phyloP scores from a whole-genome alignment of 169 alveolate species.

The Plasmodium vinckei region DNA sequence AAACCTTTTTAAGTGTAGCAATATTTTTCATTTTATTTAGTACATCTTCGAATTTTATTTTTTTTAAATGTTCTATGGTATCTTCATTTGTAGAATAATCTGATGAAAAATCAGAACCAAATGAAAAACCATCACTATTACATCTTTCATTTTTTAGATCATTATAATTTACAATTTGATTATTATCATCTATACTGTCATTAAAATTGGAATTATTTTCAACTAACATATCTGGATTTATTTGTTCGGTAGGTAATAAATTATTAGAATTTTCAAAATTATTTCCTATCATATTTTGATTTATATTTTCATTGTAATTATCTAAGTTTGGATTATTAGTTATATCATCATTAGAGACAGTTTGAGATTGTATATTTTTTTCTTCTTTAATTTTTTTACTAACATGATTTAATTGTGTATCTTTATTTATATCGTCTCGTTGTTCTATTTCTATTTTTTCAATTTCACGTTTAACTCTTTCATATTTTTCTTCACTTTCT shows the following conservation, averaged over 20 bases:
- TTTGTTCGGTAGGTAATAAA: not conserved
- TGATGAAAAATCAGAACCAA: slow-evolving; percentile 16
- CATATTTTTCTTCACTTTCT: not conserved
- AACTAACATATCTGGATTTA: not conserved
- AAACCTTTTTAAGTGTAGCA: slow-evolving; percentile 12
- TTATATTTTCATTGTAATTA: too few relatives aligned
- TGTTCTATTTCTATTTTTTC: slow-evolving; percentile 17
- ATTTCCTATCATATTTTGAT: too few relatives aligned
- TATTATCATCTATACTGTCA: not conserved
- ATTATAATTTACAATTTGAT: slow-evolving; percentile 5
- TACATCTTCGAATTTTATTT: slow-evolving; percentile 55
- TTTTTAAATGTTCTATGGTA: slow-evolving; percentile 21
- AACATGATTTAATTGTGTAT: slow-evolving; percentile 4
- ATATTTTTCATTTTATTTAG: slow-evolving; percentile 52
- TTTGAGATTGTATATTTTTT: not conserved
- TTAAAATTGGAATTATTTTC: not conserved
- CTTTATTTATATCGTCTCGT: slow-evolving; percentile 5
- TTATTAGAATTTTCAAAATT: too few relatives aligned
- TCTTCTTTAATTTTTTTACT: slow-evolving; percentile 15
- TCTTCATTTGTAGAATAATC: slow-evolving; percentile 14
- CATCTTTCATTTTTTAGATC: slow-evolving; percentile 9
- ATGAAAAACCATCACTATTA: slow-evolving; percentile 24
- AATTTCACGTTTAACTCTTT: slow-evolving; percentile 14
- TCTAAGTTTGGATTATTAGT: too few relatives aligned
- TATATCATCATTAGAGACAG: too few relatives aligned